Percentiles rank a stretch among this genome's conserved stretches.
Conservation (phyloP, 768 basidiomycete species). For the Boletus patriciae region DNA sequence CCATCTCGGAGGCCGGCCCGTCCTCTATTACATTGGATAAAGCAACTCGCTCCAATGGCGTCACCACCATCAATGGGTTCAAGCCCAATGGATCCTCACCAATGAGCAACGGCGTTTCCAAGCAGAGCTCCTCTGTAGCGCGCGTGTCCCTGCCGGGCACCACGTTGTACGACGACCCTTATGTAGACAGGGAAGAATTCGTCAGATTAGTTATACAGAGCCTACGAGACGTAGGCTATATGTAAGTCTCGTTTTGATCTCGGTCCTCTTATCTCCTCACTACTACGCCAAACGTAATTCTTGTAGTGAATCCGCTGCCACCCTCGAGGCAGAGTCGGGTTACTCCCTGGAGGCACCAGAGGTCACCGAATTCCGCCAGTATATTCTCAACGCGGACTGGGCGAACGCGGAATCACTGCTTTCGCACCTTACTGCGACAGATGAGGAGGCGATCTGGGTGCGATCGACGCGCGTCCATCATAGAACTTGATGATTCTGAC, state of each 20-base stretch:
- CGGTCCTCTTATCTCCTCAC: slow-evolving; percentile 9
- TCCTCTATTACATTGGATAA: slow-evolving; percentile 44
- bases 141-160: slow-evolving; percentile 71
- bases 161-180: slow-evolving; percentile 74
- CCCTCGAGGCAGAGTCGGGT: slow-evolving; percentile 90
- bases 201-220: slow-evolving; percentile 87
- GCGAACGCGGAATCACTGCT: slow-evolving; percentile 71
- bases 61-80: slow-evolving; percentile 46
- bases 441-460: slow-evolving; percentile 71
- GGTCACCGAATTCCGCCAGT: slow-evolving; percentile 77
- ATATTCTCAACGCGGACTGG: slow-evolving; percentile 82
- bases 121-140: slow-evolving; percentile 49
- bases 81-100: slow-evolving; percentile 38
- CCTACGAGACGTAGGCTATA: slow-evolving; percentile 82
- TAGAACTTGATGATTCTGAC: slow-evolving; percentile 18
- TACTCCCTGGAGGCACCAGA: slow-evolving; percentile 78
- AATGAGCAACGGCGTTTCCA: slow-evolving; percentile 51
- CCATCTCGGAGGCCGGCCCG: slow-evolving; percentile 50
- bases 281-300: slow-evolving; percentile 11
- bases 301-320: slow-evolving; percentile 80
- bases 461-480: slow-evolving; percentile 29
- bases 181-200: slow-evolving; percentile 86
- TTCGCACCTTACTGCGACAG: slow-evolving; percentile 63
- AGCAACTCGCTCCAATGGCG: slow-evolving; percentile 32
- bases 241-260: slow-evolving; percentile 41